Evolutionary conservation across 2,329 filamentous ascomycete species (phyloP), one percentile per base, ranked within the genome.

Genomic region (Trichoderma sp.): DNA sequence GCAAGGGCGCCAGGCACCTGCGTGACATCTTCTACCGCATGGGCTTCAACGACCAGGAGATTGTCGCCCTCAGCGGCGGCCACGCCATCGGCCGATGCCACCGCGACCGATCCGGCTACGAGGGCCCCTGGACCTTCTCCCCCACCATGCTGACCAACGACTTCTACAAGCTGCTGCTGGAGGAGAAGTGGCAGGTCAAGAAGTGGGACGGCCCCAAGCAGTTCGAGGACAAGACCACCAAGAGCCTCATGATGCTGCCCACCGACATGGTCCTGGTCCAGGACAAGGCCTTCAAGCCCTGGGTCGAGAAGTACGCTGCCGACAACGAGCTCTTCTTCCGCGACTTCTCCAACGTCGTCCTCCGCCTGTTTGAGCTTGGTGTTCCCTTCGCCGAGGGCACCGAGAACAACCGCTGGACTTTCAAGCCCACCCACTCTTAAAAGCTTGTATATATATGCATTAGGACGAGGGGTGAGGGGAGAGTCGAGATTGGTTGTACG

Each of bases 31-130:
- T 98, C 80, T 87, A 88, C 78, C 92, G 94, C 76, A 98, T 98
- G 94, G 94, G 94, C 71, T 98, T 97, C 85, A 90, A 95, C 78
- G 94, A 99, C 81, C 91, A 91, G 74, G 93, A 97, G 80, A 98
- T 98, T 75, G 94, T 97, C 52, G 95, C 94, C 34, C 86, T 98
- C 61, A 84, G 85, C 26, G 93, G 93, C 71, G 93, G 90, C 56
- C 93, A 97, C 81, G 90, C 92, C 61, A 86, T 97, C 44, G 93
- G 93, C 68, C 91, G 93, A 70, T 96, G 91, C 82, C 95, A 98
- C 84, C 83, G 88, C 9, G 90, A 95, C 79, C 92, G 94, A 76
- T 92, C 88, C 69, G 94, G 94, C 68, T 98, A 87, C 78, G 86
- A 90, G 1, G 95, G 95, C 1, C 92, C 93, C 63, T 97, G 93